Evolutionary conservation across 2,329 filamentous ascomycete genomes (phyloP).

Genomic region (Arthrobotrys megalospora): DNA sequence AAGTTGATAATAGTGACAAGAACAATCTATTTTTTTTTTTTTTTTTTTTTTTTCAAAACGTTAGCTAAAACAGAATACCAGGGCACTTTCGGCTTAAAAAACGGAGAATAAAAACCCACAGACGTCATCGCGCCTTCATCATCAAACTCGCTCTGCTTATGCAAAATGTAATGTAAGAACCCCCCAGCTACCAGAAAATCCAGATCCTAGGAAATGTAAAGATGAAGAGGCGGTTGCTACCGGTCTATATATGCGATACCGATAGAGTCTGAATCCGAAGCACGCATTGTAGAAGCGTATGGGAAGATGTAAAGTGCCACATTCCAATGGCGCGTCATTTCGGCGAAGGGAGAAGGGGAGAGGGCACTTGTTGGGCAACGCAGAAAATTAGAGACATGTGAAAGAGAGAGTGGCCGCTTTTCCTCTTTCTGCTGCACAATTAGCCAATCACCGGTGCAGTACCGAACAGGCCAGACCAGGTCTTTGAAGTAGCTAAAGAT

Average conservation of each 20-base stretch:
- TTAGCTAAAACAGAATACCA: too few species aligned
- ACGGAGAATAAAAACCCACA: constrained; percentile 18
- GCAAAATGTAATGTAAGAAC: not conserved
- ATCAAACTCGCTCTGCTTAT: constrained; percentile 3
- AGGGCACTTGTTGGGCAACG: constrained; percentile 34
- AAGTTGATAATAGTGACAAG: constrained; percentile 27
- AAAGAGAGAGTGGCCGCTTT: constrained; percentile 12
- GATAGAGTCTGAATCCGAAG: not conserved
- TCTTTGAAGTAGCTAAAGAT: not conserved
- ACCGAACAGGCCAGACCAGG: not conserved
- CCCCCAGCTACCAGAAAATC: not conserved
- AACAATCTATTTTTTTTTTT: constrained; percentile 16
- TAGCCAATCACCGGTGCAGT: constrained; percentile 24
- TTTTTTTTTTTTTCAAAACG: too few species aligned
- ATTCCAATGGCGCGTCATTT: constrained; percentile 45
- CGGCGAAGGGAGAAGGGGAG: constrained; percentile 1
- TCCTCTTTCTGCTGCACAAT: constrained; percentile 18
- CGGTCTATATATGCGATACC: not conserved
- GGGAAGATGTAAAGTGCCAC: not conserved
- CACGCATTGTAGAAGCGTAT: not conserved
- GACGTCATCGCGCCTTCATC: constrained; percentile 54
- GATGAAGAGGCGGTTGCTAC: not conserved
- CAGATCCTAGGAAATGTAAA: not conserved
- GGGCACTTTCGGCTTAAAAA: constrained; percentile 7
- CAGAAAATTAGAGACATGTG: constrained; percentile 36